These are phyloP conservation scores for Cordyceps farinosa DNA, from an alignment of 2,329 filamentous ascomycete species.

Conservation along the genomic window DNA sequence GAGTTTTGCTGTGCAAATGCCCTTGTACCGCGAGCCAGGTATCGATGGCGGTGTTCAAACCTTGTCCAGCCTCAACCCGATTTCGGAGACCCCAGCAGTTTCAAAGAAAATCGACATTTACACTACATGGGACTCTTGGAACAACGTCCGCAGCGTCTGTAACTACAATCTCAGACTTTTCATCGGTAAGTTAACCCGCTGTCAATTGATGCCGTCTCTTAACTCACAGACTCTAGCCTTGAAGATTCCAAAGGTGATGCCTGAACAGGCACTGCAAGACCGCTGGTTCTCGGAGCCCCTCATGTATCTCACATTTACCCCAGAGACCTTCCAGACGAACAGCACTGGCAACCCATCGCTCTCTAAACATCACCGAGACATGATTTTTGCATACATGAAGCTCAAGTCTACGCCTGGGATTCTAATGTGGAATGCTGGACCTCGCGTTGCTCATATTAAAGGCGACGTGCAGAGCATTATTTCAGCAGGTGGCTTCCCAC, in stretches of 20 bases:
- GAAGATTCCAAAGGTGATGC: constrained; percentile 55
- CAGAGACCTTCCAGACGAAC: constrained; percentile 57
- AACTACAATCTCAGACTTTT: constrained; percentile 78
- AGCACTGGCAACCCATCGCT: constrained; percentile 60
- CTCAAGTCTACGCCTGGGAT: constrained; percentile 61
- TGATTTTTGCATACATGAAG: constrained; percentile 61
- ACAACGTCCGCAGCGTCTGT: constrained; percentile 79
- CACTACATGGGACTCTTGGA: constrained; percentile 90
- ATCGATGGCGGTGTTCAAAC: constrained; percentile 50
- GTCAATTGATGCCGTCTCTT: not conserved
- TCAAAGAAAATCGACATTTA: constrained; percentile 56
- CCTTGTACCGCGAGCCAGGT: constrained; percentile 74
- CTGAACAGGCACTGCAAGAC: constrained; percentile 57
- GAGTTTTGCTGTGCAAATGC: constrained; percentile 75
- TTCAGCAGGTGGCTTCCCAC: constrained; percentile 52
- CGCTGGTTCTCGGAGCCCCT: constrained; percentile 69
- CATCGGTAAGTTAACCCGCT: constrained; percentile 63
- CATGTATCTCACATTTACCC: constrained; percentile 55
- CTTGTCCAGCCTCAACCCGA: constrained; percentile 43
- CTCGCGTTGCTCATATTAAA: constrained; percentile 36
- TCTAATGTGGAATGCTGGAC: constrained; percentile 59
- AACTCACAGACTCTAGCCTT: constrained; percentile 40
- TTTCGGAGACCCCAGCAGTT: constrained; percentile 28
- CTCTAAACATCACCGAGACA: constrained; percentile 55
- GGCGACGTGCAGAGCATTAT: constrained; percentile 12